Percentiles rank a stretch among this genome's conserved stretches.
Conservation (phyloP, 305 asterid genomes). For the Fraxinus greggii region DNA sequence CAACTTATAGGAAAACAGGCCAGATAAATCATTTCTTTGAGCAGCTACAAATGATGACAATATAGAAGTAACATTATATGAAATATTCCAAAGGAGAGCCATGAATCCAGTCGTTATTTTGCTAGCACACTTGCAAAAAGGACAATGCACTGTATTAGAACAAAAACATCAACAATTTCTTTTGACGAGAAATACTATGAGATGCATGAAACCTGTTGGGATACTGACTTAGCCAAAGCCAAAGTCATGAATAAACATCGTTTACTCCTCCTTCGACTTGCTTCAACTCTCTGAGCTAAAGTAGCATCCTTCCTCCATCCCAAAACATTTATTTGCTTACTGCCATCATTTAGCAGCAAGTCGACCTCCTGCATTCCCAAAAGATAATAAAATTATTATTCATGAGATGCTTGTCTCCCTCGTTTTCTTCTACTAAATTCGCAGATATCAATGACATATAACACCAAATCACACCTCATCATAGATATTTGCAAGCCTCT, state of each 20-base stretch:
- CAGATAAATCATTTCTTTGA: constrained; percentile 19
- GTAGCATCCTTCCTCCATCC: constrained; percentile 81
- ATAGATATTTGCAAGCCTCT: constrained; percentile 88
- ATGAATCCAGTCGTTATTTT: constrained; percentile 11
- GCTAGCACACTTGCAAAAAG: constrained; percentile 19
- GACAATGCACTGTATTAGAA: constrained; percentile 1
- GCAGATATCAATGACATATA: constrained; percentile 28
- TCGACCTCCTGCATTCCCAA: constrained; percentile 83
- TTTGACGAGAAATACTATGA: constrained; percentile 26
- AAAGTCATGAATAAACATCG: constrained; percentile 93
- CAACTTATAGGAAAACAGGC: constrained; percentile 8
- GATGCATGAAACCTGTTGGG: constrained; percentile 70
- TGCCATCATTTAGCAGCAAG: constrained; percentile 94
- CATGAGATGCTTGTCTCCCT: constrained; percentile 18
- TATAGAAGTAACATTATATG: constrained; percentile 8
- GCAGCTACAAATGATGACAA: constrained; percentile 15
- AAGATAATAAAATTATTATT: constrained; percentile 7
- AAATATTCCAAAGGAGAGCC: constrained; percentile 18
- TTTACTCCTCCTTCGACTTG: constrained; percentile 97
- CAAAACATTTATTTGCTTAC: constrained; percentile 89
- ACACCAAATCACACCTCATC: constrained; percentile 68
- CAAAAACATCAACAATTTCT: constrained; percentile 26
- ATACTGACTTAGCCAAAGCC: constrained; percentile 80
- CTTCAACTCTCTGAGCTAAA: constrained; percentile 89
- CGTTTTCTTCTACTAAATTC: constrained; percentile 19